phyloP scores from a whole-genome alignment of 768 basidiomycete genomes.

The Clitopilus passeckerianus region DNA sequence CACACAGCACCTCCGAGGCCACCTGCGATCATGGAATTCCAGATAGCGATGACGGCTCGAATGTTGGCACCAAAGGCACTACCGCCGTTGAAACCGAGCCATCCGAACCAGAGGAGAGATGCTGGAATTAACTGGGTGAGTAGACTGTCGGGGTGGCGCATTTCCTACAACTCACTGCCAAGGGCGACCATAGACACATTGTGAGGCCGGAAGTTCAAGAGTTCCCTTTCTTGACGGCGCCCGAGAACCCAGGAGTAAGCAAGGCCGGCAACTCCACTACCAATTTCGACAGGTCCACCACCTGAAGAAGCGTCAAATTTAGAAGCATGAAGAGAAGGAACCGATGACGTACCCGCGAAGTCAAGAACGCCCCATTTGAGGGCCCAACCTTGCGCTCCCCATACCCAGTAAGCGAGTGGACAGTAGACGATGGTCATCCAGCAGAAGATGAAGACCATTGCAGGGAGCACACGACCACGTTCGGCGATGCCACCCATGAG shows the following conservation, averaged over 20 bases:
- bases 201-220: slow-evolving; percentile 81
- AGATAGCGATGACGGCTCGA: slow-evolving; percentile 77
- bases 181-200: slow-evolving; percentile 81
- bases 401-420: slow-evolving; percentile 83
- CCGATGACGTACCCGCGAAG: slow-evolving; percentile 61
- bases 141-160: background rate
- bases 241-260: slow-evolving; percentile 88
- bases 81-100: slow-evolving; percentile 89
- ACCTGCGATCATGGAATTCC: slow-evolving; percentile 86
- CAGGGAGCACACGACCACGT: slow-evolving; percentile 78
- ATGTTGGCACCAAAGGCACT: slow-evolving; percentile 86
- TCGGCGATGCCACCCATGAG: slow-evolving; percentile 81
- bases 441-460: slow-evolving; percentile 74
- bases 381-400: slow-evolving; percentile 81
- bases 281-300: slow-evolving; percentile 86
- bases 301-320: slow-evolving; percentile 30
- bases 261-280: slow-evolving; percentile 78
- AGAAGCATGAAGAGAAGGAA: background rate
- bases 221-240: slow-evolving; percentile 64
- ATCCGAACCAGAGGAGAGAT: slow-evolving; percentile 84
- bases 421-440: slow-evolving; percentile 90
- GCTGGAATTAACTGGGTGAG: slow-evolving; percentile 22
- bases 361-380: slow-evolving; percentile 83
- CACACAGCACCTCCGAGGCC: slow-evolving; percentile 81
- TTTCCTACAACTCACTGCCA: slow-evolving; percentile 43